Evolutionary conservation across 2,329 filamentous ascomycete species (phyloP), one percentile per base, ranked within the genome.

Genomic region (Xylaria digitata): DNA sequence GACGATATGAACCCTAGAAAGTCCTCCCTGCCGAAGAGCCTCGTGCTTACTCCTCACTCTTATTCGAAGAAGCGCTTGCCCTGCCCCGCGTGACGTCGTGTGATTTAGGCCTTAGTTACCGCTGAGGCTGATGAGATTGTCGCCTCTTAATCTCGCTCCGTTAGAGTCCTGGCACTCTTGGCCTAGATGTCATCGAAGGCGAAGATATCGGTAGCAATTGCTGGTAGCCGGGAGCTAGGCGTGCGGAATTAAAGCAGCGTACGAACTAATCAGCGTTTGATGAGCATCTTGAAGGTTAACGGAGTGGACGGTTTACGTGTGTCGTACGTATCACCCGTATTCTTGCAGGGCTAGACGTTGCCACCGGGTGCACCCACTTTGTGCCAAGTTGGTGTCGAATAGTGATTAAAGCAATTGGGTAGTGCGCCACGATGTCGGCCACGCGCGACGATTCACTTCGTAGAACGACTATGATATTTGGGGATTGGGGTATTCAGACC

Each of bases 41-140:
- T 60, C 59, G n/a, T 61, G 21, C 34, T 19, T 32, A 11, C 30
- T 45, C 30, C 30, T 23, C 26, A 48, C 11, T n/a, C 34, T 45
- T 17, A 42, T 43, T 63, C n/a, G 26, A 32, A 49, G 37, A 21
- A 23, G 40, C 15, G 3, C 21, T 32, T 42, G 30, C 26, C 21
- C 23, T 30, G 30, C 23, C 23, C 17, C n/a, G 5, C 37, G 49
- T 54, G 62, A 60, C 40, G 23, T 55, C 17, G 45, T 46, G 53
- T 56, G 45, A 34, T n/a, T 30, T 40, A 52, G 40, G n/a, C 30
- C 23, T 46, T 30, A 9, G n/a, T 46, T 53, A 11, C 23, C 17
- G 37, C 21, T 53, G 55, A 40, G 60, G 65, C 65, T 67, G 55
- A 60, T 59, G 60, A 11, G 65, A 63, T 66, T 54, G 54, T 15